These are phyloP conservation scores for Tulasnella sp. DNA, from an alignment of 768 basidiomycete species.

Conservation along the genomic window DNA sequence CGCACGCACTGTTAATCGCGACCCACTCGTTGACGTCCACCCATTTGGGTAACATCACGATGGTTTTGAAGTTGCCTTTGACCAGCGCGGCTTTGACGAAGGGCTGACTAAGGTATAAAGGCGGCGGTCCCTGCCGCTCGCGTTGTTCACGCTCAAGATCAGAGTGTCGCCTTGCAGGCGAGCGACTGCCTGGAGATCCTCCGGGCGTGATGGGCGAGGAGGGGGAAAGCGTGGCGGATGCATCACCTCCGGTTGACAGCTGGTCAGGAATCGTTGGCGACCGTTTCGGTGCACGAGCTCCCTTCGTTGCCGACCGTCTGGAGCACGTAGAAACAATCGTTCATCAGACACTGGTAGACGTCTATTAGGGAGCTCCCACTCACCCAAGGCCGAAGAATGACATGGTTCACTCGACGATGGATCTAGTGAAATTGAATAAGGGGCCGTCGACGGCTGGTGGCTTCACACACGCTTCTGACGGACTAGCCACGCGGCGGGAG, in stretches of 20 bases:
- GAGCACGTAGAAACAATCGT: not conserved
- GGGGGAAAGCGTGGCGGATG: not conserved
- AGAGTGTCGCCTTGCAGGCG: not conserved
- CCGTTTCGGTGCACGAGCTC: slow-evolving; percentile 3
- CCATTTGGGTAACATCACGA: slow-evolving; percentile 92
- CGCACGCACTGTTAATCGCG: slow-evolving; percentile 72
- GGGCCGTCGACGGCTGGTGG: not conserved
- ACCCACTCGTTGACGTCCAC: slow-evolving; percentile 97
- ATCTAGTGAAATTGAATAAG: not conserved
- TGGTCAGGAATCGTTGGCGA: slow-evolving; percentile 7
- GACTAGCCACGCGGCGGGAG: not conserved
- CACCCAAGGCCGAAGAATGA: slow-evolving; percentile 10
- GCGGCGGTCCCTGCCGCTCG: slow-evolving; percentile 21
- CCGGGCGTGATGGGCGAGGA: not conserved
- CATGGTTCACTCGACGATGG: not conserved
- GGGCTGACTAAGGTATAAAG: slow-evolving; percentile 83
- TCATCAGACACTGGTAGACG: not conserved
- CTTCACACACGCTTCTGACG: not conserved
- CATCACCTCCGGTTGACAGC: not conserved
- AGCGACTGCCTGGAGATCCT: not conserved
- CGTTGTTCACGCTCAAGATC: not conserved
- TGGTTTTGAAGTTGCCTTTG: slow-evolving; percentile 97
- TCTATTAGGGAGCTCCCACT: not conserved
- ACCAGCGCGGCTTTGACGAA: slow-evolving; percentile 93
- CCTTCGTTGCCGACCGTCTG: slow-evolving; percentile 8